Conservation (phyloP, 208 protist genomes). For the Jaenimonas drosophilae region DNA sequence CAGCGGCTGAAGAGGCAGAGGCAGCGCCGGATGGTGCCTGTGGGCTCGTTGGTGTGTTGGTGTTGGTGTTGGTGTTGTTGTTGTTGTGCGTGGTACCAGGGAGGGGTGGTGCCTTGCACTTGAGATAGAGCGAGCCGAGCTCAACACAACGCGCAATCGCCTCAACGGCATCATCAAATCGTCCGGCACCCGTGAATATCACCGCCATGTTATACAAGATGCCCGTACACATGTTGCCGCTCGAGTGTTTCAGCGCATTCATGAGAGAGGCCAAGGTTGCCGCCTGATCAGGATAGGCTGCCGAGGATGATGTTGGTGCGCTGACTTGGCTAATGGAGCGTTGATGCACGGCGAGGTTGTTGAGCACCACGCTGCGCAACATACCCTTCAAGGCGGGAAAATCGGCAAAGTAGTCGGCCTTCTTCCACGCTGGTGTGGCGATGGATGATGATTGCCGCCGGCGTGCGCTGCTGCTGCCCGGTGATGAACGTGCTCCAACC, state of each 20-base stretch:
- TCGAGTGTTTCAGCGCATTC: slow-evolving; percentile 23
- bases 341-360: slow-evolving; percentile 37
- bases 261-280: too few relatives aligned
- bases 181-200: slow-evolving; percentile 22
- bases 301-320: slow-evolving; percentile 12
- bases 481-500: neutral
- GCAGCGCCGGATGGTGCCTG: neutral
- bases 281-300: too few relatives aligned
- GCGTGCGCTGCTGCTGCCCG: slow-evolving; percentile 3
- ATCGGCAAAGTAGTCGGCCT: slow-evolving; percentile 8
- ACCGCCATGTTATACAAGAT: slow-evolving; percentile 76
- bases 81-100: neutral
- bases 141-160: slow-evolving; percentile 69
- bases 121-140: slow-evolving; percentile 33
- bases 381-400: slow-evolving; percentile 10
- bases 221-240: slow-evolving; percentile 33
- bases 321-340: slow-evolving; percentile 7
- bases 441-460: slow-evolving; percentile 8
- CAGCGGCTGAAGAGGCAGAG: neutral
- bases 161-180: slow-evolving; percentile 64
- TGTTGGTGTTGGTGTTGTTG: neutral
- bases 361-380: slow-evolving; percentile 26
- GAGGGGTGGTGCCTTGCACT: neutral
- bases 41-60: neutral
- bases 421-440: neutral